Percentiles rank a stretch among this genome's conserved stretches.
Evolutionary conservation across 306 rosid genomes (phyloP).

Genomic region (Trichosanthes cucumerina): DNA sequence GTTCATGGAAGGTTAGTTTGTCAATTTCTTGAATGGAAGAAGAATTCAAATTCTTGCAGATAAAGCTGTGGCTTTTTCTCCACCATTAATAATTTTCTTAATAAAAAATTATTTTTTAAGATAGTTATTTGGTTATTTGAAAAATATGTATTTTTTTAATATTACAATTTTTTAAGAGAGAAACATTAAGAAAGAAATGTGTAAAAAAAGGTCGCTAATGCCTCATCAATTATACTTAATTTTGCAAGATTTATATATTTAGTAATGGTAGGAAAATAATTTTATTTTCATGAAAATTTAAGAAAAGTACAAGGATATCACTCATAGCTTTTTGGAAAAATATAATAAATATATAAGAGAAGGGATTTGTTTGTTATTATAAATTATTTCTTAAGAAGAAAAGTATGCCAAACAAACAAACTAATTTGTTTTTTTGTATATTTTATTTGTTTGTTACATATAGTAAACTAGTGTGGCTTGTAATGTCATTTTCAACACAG

Average conservation of each 20-base stretch:
- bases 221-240: too few relatives aligned
- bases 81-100: not conserved
- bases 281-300: too few relatives aligned
- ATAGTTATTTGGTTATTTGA: not conserved
- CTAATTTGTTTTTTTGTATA: not conserved
- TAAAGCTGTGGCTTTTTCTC: not conserved
- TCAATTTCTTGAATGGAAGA: not conserved
- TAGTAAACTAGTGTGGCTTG: not conserved
- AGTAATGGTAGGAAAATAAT: too few relatives aligned
- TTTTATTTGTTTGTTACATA: not conserved
- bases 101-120: not conserved
- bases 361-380: not conserved
- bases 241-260: too few relatives aligned
- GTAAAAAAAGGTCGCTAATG: too few relatives aligned
- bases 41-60: not conserved
- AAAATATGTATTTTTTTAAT: too few relatives aligned
- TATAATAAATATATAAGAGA: not conserved
- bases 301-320: not conserved
- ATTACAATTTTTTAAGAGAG: too few relatives aligned
- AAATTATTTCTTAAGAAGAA: not conserved
- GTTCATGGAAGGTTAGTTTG: not conserved
- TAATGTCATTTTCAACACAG: not conserved
- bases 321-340: not conserved
- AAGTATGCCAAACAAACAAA: not conserved
- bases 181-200: too few relatives aligned